Evolutionary conservation across 257 asterid species (phyloP), one percentile per base, ranked within the genome.

Genomic region (Przewalskia tangutica): DNA sequence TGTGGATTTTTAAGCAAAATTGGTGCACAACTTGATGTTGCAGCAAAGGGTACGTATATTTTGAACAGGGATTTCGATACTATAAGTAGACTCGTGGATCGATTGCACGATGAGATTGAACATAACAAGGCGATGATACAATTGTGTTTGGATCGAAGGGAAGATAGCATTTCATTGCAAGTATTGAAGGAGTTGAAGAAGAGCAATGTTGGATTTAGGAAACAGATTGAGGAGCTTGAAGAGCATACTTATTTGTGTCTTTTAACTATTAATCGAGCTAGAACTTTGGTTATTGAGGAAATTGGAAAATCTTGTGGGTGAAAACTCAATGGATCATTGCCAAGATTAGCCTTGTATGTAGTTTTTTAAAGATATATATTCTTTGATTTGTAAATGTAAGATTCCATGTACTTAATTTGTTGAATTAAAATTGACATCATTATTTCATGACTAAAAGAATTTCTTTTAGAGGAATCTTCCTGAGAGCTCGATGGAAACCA

Each of bases 41-140:
- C 98, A 3, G 94, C 98, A 2, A 95, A 95, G 63, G 98, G 98
- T 2, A 90, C 97, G 0, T 95, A 93, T 8, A 91, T 95, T 0
- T 44, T 95, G 89, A 88, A 89, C 16, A 83, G 97, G 75, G 97
- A 95, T 65, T 95, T 95, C 80, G 97, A 95, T 58, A 93, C 97
- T 34, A 92, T 95, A 84, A 87, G 98, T 48, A 83, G 95, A 60
- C 92, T 92, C 8, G 94, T 93, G 53, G 79, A 68, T 3, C 82
- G 95, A 78, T 81, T 93, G 2, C 87, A 86, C 18, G 97, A 92
- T 5, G 98, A 95, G 81, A 83, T 95, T 7, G 98, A 95, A 71
- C 98, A 92, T 53, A 89, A 85, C 23, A 92, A 87, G 87, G 84
- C 77, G 5, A 89, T 93, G 97, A 77, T 95, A 64, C 67, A 75